phyloP scores from a whole-genome alignment of 2,329 filamentous ascomycete genomes.

The Penicillium sp. region DNA sequence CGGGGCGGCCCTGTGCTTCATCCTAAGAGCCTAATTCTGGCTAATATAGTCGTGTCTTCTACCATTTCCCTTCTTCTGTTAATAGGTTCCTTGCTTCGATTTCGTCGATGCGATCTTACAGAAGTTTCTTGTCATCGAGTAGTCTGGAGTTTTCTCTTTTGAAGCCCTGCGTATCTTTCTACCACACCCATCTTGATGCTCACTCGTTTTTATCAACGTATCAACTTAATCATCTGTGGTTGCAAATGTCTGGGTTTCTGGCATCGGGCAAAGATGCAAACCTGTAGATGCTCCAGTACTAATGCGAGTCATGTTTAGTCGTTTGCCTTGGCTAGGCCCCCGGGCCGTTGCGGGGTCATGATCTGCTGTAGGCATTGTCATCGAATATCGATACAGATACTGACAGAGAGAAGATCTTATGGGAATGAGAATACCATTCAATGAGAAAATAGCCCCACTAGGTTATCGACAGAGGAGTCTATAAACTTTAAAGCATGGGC shows the following conservation, averaged over 20 bases:
- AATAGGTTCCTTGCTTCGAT: neutral
- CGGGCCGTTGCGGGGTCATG: slow-evolving; percentile 23
- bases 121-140: slow-evolving; percentile 13
- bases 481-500: neutral
- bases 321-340: slow-evolving; percentile 23
- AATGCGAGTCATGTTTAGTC: slow-evolving; percentile 21
- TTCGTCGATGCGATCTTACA: slow-evolving; percentile 1
- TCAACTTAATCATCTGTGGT: neutral
- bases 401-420: neutral
- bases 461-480: neutral
- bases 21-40: neutral
- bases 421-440: neutral
- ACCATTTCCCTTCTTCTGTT: neutral
- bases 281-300: slow-evolving; percentile 7
- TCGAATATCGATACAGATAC: neutral
- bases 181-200: slow-evolving; percentile 9
- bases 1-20: too few species aligned
- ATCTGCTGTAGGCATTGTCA: neutral
- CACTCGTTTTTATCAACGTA: neutral
- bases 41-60: neutral
- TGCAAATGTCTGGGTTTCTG: neutral
- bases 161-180: slow-evolving; percentile 27
- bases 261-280: neutral
- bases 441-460: neutral
- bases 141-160: slow-evolving; percentile 27